Conservation (phyloP, 495 filamentous ascomycete species). For the Lentithecium fluviatile region DNA sequence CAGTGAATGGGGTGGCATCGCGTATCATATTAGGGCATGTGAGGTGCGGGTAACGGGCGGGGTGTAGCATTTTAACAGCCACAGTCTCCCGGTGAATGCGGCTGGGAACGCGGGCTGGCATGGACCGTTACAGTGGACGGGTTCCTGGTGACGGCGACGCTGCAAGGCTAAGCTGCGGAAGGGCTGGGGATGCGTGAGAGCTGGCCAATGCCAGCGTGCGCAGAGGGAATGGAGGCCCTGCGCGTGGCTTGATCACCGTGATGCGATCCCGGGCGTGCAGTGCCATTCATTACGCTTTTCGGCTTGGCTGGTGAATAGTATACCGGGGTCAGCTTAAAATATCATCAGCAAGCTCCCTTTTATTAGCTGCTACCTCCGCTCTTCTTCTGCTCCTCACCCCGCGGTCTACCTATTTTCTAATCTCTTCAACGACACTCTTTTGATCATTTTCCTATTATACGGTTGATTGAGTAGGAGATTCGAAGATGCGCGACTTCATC, state of each 20-base stretch:
- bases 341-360: conserved; percentile 4
- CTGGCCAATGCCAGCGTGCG: conserved; percentile 2
- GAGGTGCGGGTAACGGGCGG: too few relatives aligned
- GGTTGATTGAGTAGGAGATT: not conserved
- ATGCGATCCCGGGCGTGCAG: not conserved
- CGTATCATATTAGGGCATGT: too few relatives aligned
- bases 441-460: conserved; percentile 1
- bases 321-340: too few relatives aligned
- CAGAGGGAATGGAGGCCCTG: not conserved
- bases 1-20: too few relatives aligned
- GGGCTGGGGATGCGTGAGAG: not conserved
- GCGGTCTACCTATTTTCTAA: not conserved
- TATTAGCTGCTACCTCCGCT: not conserved
- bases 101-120: not conserved
- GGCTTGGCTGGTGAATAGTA: too few relatives aligned
- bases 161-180: conserved; percentile 5
- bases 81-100: not conserved
- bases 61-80: not conserved
- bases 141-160: not conserved
- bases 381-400: conserved; percentile 1
- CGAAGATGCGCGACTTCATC: conserved; percentile 24
- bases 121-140: not conserved
- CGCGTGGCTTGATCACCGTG: conserved; percentile 7
- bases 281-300: conserved; percentile 4
- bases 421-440: conserved; percentile 24